Evolutionary conservation across 129 eudicot species (phyloP).

Genomic region (Flaveria bidentis): DNA sequence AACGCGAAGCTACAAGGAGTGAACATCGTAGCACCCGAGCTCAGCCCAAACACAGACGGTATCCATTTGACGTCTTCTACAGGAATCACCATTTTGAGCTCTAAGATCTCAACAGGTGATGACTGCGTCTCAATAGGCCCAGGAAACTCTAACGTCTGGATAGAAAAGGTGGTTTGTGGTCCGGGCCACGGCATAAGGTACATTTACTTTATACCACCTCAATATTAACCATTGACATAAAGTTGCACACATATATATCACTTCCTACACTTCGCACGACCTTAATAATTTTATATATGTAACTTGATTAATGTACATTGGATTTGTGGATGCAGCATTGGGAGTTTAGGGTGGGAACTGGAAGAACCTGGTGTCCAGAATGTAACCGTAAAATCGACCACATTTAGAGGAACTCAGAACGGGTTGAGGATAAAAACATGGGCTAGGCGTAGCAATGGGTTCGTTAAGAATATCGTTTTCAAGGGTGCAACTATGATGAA

Average conservation of each 20-base stretch:
- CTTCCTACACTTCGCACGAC: too few species aligned
- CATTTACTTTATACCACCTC: background rate
- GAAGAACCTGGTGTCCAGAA: constrained; percentile 25
- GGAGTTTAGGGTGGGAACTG: constrained; percentile 29
- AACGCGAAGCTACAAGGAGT: background rate
- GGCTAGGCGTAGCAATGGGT: constrained; percentile 29
- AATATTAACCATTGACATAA: too few species aligned
- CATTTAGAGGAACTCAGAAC: constrained; percentile 13
- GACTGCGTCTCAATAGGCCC: constrained; percentile 28
- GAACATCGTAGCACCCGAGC: too few species aligned
- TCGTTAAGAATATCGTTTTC: constrained; percentile 2
- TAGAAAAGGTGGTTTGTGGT: constrained; percentile 19
- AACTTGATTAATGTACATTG: background rate
- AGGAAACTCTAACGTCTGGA: constrained; percentile 22
- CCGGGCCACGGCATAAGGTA: constrained; percentile 32
- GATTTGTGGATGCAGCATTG: constrained; percentile 9
- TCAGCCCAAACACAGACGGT: too few species aligned
- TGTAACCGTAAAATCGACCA: constrained; percentile 3
- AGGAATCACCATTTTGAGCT: too few species aligned
- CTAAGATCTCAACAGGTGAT: background rate
- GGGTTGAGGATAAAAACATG: constrained; percentile 23
- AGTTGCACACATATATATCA: too few species aligned
- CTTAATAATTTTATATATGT: too few species aligned
- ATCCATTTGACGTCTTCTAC: too few species aligned
- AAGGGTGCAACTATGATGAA: constrained; percentile 13